A percentile compares a stretch with the other conserved stretches of the same genome.
Conservation (phyloP, 768 basidiomycete genomes). For the Cubamyces sp. region DNA sequence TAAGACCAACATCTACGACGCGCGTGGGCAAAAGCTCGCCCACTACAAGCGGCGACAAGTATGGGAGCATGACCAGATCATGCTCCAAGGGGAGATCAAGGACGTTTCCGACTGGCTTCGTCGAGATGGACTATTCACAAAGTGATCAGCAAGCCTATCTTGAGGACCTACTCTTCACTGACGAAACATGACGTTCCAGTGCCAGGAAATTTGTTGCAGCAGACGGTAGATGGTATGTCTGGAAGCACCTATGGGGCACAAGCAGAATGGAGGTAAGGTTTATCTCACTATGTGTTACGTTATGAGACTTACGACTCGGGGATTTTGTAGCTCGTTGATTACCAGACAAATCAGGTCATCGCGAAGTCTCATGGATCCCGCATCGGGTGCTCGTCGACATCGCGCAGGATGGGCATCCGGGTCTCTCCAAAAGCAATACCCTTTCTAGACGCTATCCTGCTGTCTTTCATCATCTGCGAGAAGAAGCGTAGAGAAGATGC, state of each 20-base stretch:
- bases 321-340: neutral
- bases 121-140: neutral
- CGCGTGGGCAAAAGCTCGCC: neutral
- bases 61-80: neutral
- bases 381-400: neutral
- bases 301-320: no score
- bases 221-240: neutral
- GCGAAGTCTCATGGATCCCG: neutral
- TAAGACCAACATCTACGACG: neutral
- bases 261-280: neutral
- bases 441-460: neutral
- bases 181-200: neutral
- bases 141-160: neutral
- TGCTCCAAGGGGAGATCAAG: neutral
- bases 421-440: neutral
- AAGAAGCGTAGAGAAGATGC: neutral
- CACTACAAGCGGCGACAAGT: neutral
- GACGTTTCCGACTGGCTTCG: neutral
- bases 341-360: neutral
- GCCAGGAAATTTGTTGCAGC: slow-evolving; percentile 1
- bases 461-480: slow-evolving; percentile 6
- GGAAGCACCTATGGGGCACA: neutral
- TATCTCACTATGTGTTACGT: neutral
- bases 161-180: neutral
- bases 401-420: neutral